Conservation (phyloP, 2,329 filamentous ascomycete species). For the Penicillium sp. region DNA sequence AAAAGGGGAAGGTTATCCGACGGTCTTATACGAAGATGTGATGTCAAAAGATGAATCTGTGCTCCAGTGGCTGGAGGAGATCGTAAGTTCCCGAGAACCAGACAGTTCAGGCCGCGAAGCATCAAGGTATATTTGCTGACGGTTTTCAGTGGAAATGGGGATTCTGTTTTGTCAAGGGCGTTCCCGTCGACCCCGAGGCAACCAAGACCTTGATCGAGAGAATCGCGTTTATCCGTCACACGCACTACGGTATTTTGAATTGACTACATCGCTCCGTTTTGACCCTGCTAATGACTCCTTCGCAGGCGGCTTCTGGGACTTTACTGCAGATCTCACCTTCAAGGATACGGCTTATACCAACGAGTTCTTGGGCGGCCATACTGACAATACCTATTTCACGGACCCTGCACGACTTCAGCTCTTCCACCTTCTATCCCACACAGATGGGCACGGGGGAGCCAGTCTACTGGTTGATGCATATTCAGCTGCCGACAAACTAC, state of each 20-base stretch:
- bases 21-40: slow-evolving; percentile 59
- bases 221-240: slow-evolving; percentile 83
- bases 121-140: slow-evolving; percentile 6
- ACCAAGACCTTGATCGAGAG: slow-evolving; percentile 74
- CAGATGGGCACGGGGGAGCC: slow-evolving; percentile 62
- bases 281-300: background rate
- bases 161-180: slow-evolving; percentile 72
- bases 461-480: slow-evolving; percentile 88
- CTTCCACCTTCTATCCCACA: slow-evolving; percentile 86
- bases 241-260: slow-evolving; percentile 75
- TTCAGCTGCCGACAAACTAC: slow-evolving; percentile 63
- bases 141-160: slow-evolving; percentile 61
- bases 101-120: background rate
- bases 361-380: slow-evolving; percentile 77
- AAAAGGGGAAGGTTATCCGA: slow-evolving; percentile 51
- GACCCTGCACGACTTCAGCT: slow-evolving; percentile 89
- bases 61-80: slow-evolving; percentile 60
- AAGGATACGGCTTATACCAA: slow-evolving; percentile 93
- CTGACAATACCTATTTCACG: slow-evolving; percentile 93
- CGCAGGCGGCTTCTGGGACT: slow-evolving; percentile 71
- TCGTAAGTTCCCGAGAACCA: slow-evolving; percentile 41
- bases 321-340: slow-evolving; percentile 80
- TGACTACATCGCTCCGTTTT: background rate
- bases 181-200: slow-evolving; percentile 66
- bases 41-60: slow-evolving; percentile 60